phyloP scores from a whole-genome alignment of 2,329 filamentous ascomycete genomes.

The Aspergillus luchuensis region DNA sequence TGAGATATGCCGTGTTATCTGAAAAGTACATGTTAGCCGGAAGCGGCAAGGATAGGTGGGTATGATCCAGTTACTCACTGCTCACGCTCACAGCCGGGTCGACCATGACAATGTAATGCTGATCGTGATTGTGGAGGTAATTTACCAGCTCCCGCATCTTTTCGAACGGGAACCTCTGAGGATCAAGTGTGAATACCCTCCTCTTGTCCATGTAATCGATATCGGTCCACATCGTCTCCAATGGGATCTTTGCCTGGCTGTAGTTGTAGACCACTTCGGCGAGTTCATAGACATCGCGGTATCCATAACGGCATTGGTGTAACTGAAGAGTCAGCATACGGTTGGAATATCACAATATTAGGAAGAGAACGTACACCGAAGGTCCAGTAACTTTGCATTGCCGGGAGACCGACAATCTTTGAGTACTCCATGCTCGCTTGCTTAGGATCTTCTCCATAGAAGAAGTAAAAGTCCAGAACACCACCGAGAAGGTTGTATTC shows the following conservation, averaged over 20 bases:
- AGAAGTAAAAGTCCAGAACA: constrained; percentile 71
- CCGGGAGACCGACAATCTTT: constrained; percentile 57
- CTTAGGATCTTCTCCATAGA: constrained; percentile 60
- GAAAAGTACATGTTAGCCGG: constrained; percentile 21
- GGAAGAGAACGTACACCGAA: constrained; percentile 52
- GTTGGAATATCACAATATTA: too few relatives aligned
- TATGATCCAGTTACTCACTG: constrained; percentile 25
- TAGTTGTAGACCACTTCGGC: constrained; percentile 49
- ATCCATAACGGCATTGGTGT: constrained; percentile 67
- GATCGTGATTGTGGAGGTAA: constrained; percentile 66
- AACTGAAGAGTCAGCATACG: constrained; percentile 29
- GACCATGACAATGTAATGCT: constrained; percentile 77
- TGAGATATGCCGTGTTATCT: constrained; percentile 60
- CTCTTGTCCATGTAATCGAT: constrained; percentile 46
- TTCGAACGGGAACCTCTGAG: constrained; percentile 40
- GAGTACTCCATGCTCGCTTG: constrained; percentile 63
- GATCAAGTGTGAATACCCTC: constrained; percentile 44
- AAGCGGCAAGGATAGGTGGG: neutral
- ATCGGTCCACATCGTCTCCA: constrained; percentile 51
- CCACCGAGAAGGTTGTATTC: constrained; percentile 81
- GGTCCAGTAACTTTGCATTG: constrained; percentile 67
- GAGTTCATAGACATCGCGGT: constrained; percentile 52
- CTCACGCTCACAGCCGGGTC: constrained; percentile 55
- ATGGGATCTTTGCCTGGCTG: constrained; percentile 43
- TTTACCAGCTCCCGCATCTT: constrained; percentile 66